Evolutionary conservation across 176 grass and related monocot species (phyloP).

Genomic region (Poa annua): DNA sequence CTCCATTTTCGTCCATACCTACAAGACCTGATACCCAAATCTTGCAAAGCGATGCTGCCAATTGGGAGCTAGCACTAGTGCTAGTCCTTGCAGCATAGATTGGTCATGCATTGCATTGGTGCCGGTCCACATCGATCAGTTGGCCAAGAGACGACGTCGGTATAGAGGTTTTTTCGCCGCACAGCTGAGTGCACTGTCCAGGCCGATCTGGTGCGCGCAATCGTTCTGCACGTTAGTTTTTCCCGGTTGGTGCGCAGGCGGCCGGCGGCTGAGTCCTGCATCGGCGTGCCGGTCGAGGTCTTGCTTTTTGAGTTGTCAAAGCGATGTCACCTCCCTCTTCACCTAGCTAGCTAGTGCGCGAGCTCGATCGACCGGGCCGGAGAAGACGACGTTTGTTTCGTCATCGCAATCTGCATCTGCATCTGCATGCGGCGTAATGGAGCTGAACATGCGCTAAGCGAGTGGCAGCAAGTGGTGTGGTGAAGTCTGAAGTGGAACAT

Average conservation of each 20-base stretch:
- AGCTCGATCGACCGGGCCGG: neutral
- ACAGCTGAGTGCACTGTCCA: constrained; percentile 22
- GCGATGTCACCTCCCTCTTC: constrained; percentile 30
- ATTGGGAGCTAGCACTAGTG: too few relatives aligned
- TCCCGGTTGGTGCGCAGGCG: constrained; percentile 47
- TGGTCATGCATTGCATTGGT: neutral
- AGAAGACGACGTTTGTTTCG: neutral
- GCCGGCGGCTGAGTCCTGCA: neutral
- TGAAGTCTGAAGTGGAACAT: neutral
- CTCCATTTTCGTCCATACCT: too few relatives aligned
- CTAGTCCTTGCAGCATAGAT: neutral
- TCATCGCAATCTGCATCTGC: neutral
- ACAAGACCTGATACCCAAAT: too few relatives aligned
- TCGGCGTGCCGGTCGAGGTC: neutral
- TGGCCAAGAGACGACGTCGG: constrained; percentile 34
- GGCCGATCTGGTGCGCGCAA: constrained; percentile 10
- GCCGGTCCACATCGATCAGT: constrained; percentile 18
- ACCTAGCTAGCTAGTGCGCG: constrained; percentile 9
- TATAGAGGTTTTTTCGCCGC: neutral
- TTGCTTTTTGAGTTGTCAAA: constrained; percentile 50
- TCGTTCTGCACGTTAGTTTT: neutral
- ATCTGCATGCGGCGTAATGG: neutral
- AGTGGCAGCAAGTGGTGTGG: neutral
- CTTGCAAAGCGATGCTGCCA: too few relatives aligned
- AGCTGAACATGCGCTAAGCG: neutral